These are phyloP conservation scores for Rhizomucor miehei DNA, from an alignment of 371 early-diverging fungal species.

Conservation along the genomic window DNA sequence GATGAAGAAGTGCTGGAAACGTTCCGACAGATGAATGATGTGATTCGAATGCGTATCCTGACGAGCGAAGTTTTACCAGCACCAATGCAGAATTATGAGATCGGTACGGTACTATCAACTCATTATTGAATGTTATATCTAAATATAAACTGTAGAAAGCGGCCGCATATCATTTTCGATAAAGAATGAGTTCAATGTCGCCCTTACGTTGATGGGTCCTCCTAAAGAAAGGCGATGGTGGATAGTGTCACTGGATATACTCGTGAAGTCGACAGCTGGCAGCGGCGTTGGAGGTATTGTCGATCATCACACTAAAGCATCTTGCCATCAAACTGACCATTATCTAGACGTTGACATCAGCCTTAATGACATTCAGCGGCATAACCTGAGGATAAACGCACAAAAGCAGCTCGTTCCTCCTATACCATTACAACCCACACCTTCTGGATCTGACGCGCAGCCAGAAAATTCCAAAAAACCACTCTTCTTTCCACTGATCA, in stretches of 20 bases:
- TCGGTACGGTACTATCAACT: conserved; percentile 28
- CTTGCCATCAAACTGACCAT: neutral
- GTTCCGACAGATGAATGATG: conserved; percentile 62
- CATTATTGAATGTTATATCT: neutral
- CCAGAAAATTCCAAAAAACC: conserved; percentile 1
- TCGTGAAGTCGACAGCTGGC: conserved; percentile 40
- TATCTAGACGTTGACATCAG: conserved; percentile 51
- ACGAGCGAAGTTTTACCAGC: conserved; percentile 62
- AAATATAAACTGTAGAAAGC: conserved; percentile 2
- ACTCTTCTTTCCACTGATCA: conserved; percentile 51
- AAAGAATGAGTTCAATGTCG: conserved; percentile 69
- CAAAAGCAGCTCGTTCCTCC: conserved; percentile 53
- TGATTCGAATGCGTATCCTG: conserved; percentile 65
- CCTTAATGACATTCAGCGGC: conserved; percentile 49
- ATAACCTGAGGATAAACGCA: conserved; percentile 44
- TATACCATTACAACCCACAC: conserved; percentile 1
- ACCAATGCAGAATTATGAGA: conserved; percentile 58
- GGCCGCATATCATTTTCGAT: conserved; percentile 60
- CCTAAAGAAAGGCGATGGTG: conserved; percentile 53
- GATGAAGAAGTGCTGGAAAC: conserved; percentile 55
- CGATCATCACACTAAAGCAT: neutral
- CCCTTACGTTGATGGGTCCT: conserved; percentile 56
- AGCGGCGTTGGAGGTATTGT: conserved; percentile 32
- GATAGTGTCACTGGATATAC: conserved; percentile 53
- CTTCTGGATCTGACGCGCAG: neutral